A percentile compares a stretch with the other conserved stretches of the same genome.
phyloP scores from a whole-genome alignment of 2,329 filamentous ascomycete species.

The Setomelanomma holmii region DNA sequence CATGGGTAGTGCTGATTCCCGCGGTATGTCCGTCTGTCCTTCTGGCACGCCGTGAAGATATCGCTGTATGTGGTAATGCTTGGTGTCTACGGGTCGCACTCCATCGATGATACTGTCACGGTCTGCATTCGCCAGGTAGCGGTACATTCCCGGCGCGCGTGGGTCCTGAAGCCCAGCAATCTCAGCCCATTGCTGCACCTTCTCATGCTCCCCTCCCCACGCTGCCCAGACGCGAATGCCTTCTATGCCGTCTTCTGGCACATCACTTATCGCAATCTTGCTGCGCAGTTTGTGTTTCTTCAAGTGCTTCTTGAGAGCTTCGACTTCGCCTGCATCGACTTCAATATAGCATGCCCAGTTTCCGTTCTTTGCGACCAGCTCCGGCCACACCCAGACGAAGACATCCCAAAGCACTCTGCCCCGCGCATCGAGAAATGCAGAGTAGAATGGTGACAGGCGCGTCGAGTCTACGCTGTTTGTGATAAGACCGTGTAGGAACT shows the following conservation, averaged over 20 bases:
- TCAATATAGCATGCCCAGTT: slow-evolving; percentile 77
- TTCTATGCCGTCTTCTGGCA: slow-evolving; percentile 59
- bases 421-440: slow-evolving; percentile 81
- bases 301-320: slow-evolving; percentile 72
- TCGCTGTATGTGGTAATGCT: slow-evolving; percentile 74
- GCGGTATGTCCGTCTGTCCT: slow-evolving; percentile 78
- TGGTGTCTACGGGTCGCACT: slow-evolving; percentile 33
- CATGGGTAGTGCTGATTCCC: slow-evolving; percentile 77
- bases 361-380: slow-evolving; percentile 26
- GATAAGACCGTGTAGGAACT: slow-evolving; percentile 87
- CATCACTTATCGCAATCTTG: slow-evolving; percentile 71
- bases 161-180: slow-evolving; percentile 30
- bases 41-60: slow-evolving; percentile 85
- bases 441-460: slow-evolving; percentile 61
- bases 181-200: slow-evolving; percentile 8
- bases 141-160: slow-evolving; percentile 23
- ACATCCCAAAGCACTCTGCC: slow-evolving; percentile 88
- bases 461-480: slow-evolving; percentile 72
- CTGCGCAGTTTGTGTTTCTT: slow-evolving; percentile 85
- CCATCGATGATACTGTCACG: slow-evolving; percentile 5
- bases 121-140: slow-evolving; percentile 7
- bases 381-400: slow-evolving; percentile 72
- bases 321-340: slow-evolving; percentile 73
- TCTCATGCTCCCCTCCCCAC: slow-evolving; percentile 62
- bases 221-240: slow-evolving; percentile 75